Percentiles rank a stretch among this genome's conserved stretches.
Evolutionary conservation across 1,284 basidiomycete species (phyloP).

Genomic region (Ustilago tritici): DNA sequence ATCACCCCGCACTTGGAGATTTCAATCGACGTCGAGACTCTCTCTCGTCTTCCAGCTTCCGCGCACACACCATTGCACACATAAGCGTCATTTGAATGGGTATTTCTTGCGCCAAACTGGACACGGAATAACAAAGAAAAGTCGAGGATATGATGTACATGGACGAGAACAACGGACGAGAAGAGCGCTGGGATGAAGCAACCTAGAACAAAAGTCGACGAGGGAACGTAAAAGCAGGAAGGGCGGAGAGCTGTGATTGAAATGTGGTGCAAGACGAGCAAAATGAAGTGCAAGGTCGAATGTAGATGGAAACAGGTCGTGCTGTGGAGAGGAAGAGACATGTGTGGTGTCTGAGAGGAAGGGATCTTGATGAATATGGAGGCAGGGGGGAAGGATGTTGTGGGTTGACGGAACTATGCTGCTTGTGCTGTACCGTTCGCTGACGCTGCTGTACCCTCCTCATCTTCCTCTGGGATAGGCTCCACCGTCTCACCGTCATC

Average conservation of each 20-base stretch:
- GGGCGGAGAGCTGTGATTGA: background rate
- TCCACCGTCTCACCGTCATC: constrained; percentile 61
- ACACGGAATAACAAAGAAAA: background rate
- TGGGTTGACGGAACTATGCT: background rate
- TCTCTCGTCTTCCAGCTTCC: no score
- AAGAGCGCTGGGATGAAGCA: background rate
- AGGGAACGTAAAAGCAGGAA: background rate
- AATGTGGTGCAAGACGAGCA: background rate
- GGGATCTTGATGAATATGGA: background rate
- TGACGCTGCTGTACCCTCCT: constrained; percentile 12
- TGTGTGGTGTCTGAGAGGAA: background rate
- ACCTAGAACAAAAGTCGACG: background rate
- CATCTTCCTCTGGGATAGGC: constrained; percentile 41
- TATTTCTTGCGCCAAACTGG: background rate
- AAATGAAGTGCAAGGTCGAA: background rate
- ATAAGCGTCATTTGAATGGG: background rate
- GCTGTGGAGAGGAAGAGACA: background rate
- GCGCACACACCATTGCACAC: no score
- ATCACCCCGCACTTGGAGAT: no score
- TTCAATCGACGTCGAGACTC: no score
- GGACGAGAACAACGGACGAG: constrained; percentile 1
- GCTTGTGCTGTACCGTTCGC: constrained; percentile 9
- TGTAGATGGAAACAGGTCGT: background rate
- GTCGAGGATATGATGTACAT: constrained; percentile 1
- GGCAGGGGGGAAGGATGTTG: background rate